phyloP scores from a whole-genome alignment of 2,329 filamentous ascomycete species.

The Ramichloridium luteum region DNA sequence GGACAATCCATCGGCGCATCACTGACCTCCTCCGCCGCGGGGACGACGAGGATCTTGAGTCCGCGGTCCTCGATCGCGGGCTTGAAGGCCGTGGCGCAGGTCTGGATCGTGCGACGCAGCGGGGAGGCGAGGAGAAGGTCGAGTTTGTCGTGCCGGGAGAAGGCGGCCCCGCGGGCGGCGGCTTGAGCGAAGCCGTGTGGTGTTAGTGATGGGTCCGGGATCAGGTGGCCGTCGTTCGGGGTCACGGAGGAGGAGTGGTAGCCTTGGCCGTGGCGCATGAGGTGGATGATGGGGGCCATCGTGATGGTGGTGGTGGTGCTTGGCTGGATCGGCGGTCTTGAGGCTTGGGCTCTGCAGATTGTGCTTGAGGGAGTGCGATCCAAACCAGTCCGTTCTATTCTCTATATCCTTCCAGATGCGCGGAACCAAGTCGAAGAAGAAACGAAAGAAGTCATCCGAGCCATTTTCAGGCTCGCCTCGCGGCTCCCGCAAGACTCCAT shows the following conservation, averaged over 20 bases:
- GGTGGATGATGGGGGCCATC: conserved; percentile 18
- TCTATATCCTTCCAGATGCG: no score
- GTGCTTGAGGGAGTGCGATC: no score
- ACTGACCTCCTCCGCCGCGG: conserved; percentile 20
- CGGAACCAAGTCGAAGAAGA: no score
- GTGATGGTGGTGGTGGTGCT: no score
- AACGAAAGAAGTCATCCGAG: no score
- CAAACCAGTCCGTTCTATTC: no score
- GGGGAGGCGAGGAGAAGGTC: conserved; percentile 22
- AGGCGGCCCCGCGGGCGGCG: conserved; percentile 12
- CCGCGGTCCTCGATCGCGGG: conserved; percentile 16
- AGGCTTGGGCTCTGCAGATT: no score
- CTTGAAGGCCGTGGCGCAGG: conserved; percentile 16
- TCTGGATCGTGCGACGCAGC: conserved; percentile 19
- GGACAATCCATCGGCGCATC: conserved; percentile 19
- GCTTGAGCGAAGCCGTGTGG: conserved; percentile 18
- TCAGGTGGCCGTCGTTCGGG: conserved; percentile 16
- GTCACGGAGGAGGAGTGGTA: conserved; percentile 17
- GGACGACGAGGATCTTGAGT: conserved; percentile 17
- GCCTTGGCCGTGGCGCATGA: conserved; percentile 23
- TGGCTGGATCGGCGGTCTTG: no score
- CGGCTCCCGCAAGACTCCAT: no score
- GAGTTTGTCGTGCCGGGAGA: conserved; percentile 19
- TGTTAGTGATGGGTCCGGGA: conserved; percentile 19
- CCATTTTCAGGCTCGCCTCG: no score